Percentiles rank a stretch among this genome's conserved stretches.
phyloP scores from a whole-genome alignment of 2,329 filamentous ascomycete species.

The Pseudogymnoascus sp. region DNA sequence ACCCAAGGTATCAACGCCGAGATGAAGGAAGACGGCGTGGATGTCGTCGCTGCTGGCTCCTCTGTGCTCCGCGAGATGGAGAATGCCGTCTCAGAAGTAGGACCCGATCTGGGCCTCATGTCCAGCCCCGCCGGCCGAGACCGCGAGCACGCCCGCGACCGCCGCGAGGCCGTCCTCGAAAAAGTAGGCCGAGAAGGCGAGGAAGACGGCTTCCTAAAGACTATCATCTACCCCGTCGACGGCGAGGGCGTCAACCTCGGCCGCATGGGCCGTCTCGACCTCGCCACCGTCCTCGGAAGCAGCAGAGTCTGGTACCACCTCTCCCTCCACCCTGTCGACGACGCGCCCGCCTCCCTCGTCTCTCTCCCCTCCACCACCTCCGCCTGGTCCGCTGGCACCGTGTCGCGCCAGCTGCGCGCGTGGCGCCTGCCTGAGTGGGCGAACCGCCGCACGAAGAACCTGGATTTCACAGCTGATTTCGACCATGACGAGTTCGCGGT shows the following conservation, averaged over 20 bases:
- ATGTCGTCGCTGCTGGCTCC: slow-evolving; percentile 63
- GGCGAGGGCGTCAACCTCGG: slow-evolving; percentile 76
- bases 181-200: slow-evolving; percentile 78
- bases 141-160: slow-evolving; percentile 70
- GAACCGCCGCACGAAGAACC: slow-evolving; percentile 79
- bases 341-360: slow-evolving; percentile 67
- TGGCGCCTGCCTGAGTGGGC: slow-evolving; percentile 97
- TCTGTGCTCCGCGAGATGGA: slow-evolving; percentile 85
- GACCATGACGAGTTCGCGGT: slow-evolving; percentile 85
- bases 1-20: slow-evolving; percentile 87
- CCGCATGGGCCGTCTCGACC: slow-evolving; percentile 68
- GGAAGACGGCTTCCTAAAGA: slow-evolving; percentile 72
- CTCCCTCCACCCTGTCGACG: slow-evolving; percentile 83
- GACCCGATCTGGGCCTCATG: slow-evolving; percentile 69
- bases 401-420: slow-evolving; percentile 84
- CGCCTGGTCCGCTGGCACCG: slow-evolving; percentile 84
- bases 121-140: slow-evolving; percentile 60
- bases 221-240: slow-evolving; percentile 69
- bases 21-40: slow-evolving; percentile 91
- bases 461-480: slow-evolving; percentile 96
- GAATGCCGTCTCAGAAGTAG: slow-evolving; percentile 67
- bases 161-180: slow-evolving; percentile 74
- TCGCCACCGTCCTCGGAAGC: slow-evolving; percentile 64
- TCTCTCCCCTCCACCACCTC: slow-evolving; percentile 64
- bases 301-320: slow-evolving; percentile 96